phyloP scores from a whole-genome alignment of 495 filamentous ascomycete genomes.

The Trichocladium uniseriatum region DNA sequence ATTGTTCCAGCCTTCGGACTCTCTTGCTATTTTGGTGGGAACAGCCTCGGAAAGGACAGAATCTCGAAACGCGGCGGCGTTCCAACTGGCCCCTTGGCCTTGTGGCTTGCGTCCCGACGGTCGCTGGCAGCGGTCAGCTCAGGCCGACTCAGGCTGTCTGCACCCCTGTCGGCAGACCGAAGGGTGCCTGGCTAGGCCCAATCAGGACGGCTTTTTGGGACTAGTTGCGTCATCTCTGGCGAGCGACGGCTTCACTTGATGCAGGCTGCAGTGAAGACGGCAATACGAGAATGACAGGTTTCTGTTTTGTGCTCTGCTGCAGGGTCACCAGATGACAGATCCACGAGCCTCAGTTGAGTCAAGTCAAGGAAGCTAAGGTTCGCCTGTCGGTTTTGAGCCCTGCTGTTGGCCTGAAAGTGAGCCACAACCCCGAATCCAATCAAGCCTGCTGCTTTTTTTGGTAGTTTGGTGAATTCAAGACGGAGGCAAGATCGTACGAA shows the following conservation, averaged over 20 bases:
- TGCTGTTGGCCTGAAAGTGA: no score
- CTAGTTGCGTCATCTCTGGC: conserved; percentile 1
- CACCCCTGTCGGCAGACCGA: not conserved
- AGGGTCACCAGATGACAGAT: no score
- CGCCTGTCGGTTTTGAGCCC: no score
- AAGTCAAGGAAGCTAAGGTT: no score
- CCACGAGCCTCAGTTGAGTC: no score
- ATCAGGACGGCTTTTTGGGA: not conserved
- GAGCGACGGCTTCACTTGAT: not conserved
- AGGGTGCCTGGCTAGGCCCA: conserved; percentile 9
- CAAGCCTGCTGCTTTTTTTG: no score
- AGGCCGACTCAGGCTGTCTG: not conserved
- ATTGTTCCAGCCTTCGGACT: not conserved
- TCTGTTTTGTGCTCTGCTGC: no score
- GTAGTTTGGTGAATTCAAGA: no score
- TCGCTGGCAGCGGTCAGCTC: not conserved
- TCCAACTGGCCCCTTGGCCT: conserved; percentile 2
- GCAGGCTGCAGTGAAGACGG: not conserved
- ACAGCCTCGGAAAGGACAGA: not conserved
- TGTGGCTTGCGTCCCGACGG: not conserved
- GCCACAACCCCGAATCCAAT: no score
- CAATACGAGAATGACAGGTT: not conserved
- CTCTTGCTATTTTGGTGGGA: not conserved
- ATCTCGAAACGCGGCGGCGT: conserved; percentile 1
- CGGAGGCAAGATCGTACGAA: no score